phyloP scores from a whole-genome alignment of 1,284 basidiomycete genomes.

The Coniferiporia weirii region DNA sequence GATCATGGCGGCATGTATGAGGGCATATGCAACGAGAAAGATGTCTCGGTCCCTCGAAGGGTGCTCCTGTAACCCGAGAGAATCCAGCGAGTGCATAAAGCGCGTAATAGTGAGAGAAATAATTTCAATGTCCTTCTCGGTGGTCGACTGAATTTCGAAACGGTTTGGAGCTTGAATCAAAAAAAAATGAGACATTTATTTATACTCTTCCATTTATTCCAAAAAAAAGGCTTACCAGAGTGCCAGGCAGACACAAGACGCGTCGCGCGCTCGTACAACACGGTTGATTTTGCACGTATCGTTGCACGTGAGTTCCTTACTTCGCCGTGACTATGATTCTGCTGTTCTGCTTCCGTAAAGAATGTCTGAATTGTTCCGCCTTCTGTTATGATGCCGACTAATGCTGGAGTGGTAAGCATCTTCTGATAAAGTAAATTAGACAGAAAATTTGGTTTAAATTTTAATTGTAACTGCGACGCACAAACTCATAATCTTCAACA shows the following conservation, averaged over 20 bases:
- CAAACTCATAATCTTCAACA: constrained; percentile 54
- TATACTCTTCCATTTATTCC: not conserved
- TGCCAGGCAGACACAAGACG: not conserved
- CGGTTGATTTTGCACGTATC: constrained; percentile 14
- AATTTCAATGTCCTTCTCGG: not conserved
- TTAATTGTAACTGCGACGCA: constrained; percentile 20
- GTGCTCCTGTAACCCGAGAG: constrained; percentile 14
- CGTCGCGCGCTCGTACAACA: constrained; percentile 9
- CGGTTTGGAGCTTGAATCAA: not conserved
- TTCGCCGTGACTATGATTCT: too few species aligned
- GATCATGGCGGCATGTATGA: constrained; percentile 31
- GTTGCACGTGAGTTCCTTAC: not conserved
- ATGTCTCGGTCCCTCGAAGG: not conserved
- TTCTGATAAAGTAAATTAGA: not conserved
- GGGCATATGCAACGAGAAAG: constrained; percentile 25
- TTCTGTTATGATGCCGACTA: too few species aligned
- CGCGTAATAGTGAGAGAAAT: constrained; percentile 26
- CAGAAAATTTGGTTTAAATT: constrained; percentile 5
- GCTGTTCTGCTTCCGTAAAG: not conserved
- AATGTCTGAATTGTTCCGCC: constrained; percentile 2
- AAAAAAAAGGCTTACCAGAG: not conserved
- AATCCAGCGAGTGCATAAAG: constrained; percentile 28
- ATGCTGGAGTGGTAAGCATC: not conserved
- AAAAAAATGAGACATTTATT: not conserved
- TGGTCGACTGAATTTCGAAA: not conserved